Conservation (phyloP, 1,139 yeast species). For the Arxiozyma telluris region DNA sequence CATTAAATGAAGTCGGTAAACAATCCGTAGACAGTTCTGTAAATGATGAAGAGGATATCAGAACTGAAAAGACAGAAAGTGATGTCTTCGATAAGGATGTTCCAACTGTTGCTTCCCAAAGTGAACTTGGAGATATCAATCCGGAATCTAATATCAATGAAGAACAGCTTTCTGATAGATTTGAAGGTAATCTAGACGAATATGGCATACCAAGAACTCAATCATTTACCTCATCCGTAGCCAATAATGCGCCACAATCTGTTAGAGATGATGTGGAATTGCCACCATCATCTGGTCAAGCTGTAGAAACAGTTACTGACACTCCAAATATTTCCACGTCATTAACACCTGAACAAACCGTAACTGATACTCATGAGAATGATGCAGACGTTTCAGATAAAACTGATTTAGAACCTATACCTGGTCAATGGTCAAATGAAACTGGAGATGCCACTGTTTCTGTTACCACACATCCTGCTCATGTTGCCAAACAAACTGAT, state of each 20-base stretch:
- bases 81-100: constrained; percentile 31
- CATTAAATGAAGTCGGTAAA: constrained; percentile 10
- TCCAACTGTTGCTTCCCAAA: constrained; percentile 29
- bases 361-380: not conserved
- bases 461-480: not conserved
- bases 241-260: constrained; percentile 83
- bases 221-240: constrained; percentile 82
- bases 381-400: not conserved
- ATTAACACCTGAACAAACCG: not conserved
- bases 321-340: constrained; percentile 5
- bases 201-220: constrained; percentile 47
- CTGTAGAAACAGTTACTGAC: constrained; percentile 8
- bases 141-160: constrained; percentile 6
- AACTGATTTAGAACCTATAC: constrained; percentile 8
- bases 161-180: constrained; percentile 21
- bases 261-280: constrained; percentile 36
- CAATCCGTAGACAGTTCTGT: not conserved
- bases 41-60: constrained; percentile 19
- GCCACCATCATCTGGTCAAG: constrained; percentile 12
- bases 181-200: constrained; percentile 30
- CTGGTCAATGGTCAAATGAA: constrained; percentile 16
- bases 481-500: not conserved
- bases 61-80: constrained; percentile 20
- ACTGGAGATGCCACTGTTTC: not conserved
- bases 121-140: constrained; percentile 29